These are phyloP conservation scores for Myriangium duriaei DNA, from an alignment of 2,329 filamentous ascomycete species.

Conservation along the genomic window DNA sequence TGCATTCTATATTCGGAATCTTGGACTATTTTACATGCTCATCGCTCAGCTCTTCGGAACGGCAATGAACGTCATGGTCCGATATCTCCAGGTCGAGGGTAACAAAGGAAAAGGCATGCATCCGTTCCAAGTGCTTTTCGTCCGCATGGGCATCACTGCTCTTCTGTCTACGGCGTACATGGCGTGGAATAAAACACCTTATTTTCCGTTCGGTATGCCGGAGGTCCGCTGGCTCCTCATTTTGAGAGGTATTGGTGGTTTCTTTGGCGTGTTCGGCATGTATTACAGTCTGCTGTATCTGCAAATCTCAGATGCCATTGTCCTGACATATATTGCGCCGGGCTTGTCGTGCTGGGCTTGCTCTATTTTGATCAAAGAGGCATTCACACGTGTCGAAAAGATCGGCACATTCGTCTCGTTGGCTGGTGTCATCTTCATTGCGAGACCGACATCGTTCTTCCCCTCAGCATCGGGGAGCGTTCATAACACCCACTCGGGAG, in stretches of 20 bases:
- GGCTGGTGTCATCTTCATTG: constrained; percentile 70
- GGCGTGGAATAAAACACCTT: constrained; percentile 53
- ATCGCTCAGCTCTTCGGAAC: constrained; percentile 69
- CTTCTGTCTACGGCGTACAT: constrained; percentile 58
- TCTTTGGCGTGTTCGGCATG: constrained; percentile 67
- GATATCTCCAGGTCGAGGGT: constrained; percentile 57
- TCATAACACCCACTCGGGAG: constrained; percentile 14
- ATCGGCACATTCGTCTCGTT: constrained; percentile 64
- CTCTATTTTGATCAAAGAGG: constrained; percentile 61
- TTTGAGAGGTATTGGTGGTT: constrained; percentile 55
- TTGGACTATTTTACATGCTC: constrained; percentile 61
- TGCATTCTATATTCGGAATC: constrained; percentile 51
- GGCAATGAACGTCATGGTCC: constrained; percentile 72
- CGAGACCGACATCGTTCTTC: constrained; percentile 53
- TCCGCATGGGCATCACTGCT: constrained; percentile 63
- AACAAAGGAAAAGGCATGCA: constrained; percentile 59
- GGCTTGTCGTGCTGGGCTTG: constrained; percentile 70
- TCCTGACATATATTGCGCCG: constrained; percentile 77
- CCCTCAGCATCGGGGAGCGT: constrained; percentile 19
- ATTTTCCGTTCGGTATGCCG: constrained; percentile 57
- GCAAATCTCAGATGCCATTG: constrained; percentile 74
- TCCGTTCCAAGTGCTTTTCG: constrained; percentile 68
- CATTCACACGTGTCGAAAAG: constrained; percentile 66
- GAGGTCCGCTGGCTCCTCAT: constrained; percentile 57
- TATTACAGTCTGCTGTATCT: constrained; percentile 67